Evolutionary conservation across 371 early-diverging fungal genomes (phyloP).

Genomic region (Conidiobolus coronatus): DNA sequence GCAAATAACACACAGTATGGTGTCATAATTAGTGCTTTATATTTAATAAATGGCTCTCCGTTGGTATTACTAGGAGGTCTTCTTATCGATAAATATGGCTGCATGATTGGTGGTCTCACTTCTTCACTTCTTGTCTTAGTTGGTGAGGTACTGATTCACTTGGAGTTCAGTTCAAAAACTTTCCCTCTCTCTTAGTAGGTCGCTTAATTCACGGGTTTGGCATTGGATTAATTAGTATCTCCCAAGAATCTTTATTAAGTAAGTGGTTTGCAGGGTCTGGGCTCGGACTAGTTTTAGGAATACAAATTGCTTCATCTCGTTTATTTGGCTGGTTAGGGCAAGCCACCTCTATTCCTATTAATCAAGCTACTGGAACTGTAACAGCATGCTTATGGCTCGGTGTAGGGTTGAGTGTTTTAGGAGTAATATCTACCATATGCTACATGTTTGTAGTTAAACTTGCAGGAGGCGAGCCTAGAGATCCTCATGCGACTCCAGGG

Average conservation of each 20-base stretch:
- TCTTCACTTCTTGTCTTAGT: constrained; percentile 2
- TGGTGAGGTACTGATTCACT: constrained; percentile 21
- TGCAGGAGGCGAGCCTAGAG: constrained; percentile 12
- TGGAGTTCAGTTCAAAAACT: constrained; percentile 18
- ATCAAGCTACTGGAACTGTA: too few species aligned
- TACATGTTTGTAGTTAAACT: constrained; percentile 17
- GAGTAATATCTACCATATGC: constrained; percentile 16
- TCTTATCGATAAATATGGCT: constrained; percentile 8
- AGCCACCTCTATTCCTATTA: constrained; percentile 1
- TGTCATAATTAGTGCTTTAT: constrained; percentile 18
- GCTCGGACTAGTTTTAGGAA: constrained; percentile 16
- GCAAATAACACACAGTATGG: constrained; percentile 25
- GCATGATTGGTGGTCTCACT: constrained; percentile 4
- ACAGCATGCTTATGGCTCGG: constrained; percentile 18
- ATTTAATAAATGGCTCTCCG: constrained; percentile 22
- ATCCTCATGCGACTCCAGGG: constrained; percentile 9
- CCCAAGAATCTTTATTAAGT: neutral
- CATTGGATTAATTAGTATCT: neutral
- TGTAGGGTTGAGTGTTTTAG: constrained; percentile 18
- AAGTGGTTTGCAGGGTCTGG: constrained; percentile 5
- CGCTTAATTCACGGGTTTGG: neutral
- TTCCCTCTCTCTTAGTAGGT: constrained; percentile 4
- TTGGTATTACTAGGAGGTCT: constrained; percentile 17
- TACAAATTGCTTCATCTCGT: constrained; percentile 25
- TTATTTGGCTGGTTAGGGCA: constrained; percentile 22